Percentiles rank a stretch among this genome's conserved stretches.
These are phyloP conservation scores for Syzygium oleosum DNA, from an alignment of 345 rosid genomes.

Conservation along the genomic window DNA sequence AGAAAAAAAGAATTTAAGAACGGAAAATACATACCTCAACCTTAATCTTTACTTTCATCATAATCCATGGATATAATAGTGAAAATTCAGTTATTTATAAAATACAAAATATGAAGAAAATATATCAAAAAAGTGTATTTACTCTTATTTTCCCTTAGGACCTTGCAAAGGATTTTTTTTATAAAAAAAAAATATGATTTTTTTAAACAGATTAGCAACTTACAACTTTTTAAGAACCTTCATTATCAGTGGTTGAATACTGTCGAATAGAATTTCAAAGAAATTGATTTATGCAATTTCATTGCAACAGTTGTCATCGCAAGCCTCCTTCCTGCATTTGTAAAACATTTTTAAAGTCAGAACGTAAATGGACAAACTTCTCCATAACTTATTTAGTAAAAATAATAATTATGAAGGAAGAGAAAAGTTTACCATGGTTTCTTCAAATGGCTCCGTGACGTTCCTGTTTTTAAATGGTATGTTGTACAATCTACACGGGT, in stretches of 20 bases:
- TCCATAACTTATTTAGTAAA: no score
- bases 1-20: no score
- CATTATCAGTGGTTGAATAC: neutral
- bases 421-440: neutral
- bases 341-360: neutral
- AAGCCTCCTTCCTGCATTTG: neutral
- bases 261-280: neutral
- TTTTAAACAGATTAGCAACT: neutral
- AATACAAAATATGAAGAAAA: no score
- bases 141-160: neutral
- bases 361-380: neutral
- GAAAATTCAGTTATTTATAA: no score
- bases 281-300: neutral
- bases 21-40: no score
- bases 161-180: neutral
- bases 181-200: no score
- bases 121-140: no score
- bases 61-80: no score
- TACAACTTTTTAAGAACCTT: neutral
- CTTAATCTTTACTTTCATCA: no score
- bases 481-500: accelerated
- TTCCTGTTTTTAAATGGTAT: neutral
- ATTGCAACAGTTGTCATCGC: neutral
- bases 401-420: neutral
- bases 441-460: neutral